Evolutionary conservation across 2,329 filamentous ascomycete genomes (phyloP), one percentile per base, ranked within the genome.

Genomic region (Drechslerella stenobrocha): DNA sequence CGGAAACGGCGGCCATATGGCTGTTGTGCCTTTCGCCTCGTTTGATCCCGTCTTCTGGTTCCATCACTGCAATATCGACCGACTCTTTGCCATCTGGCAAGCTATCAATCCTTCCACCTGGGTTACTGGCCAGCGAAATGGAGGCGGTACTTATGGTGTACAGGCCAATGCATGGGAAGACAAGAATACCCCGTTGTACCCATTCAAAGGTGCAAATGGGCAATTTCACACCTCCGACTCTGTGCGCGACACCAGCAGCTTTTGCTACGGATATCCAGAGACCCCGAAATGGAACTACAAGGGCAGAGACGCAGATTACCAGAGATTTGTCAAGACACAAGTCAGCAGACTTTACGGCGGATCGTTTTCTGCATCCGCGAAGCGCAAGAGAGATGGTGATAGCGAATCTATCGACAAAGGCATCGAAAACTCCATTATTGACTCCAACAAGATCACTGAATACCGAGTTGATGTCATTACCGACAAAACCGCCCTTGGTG

Each of bases 31-130:
- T 15, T 87, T 87, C 71, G 87, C 88, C 1, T 83, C 87, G 0
- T 95, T 89, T 74, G 89, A 95, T 73, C 89, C 89, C 0, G 78
- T 89, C 9, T 91, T 92, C 76, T 88, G 87, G 77, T 77, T 92
- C 6, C 88, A 92, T 73, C 89, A 92, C 72, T 78, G 80, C 70
- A 90, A 88, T 76, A 82, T 90, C 5, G 89, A 95, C 73, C 83
- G 89, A 1, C 76, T 88, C 24, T 83, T 90, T 70, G 83, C 88
- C 28, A 81, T 95, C 67, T 93, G 88, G 88, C 88, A 93, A 77
- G 79, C 81, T 0, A 76, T 93, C 11, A 82, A 93, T 70, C 87
- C 87, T 2, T 6, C 8, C 42, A 20, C 8, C 18, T n/a, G 45
- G 22, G 3, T 23, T 34, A 1, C 3, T 11, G 9, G 28, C 6